A percentile compares a stretch with the other conserved stretches of the same genome.
Evolutionary conservation across 768 basidiomycete genomes (phyloP).

Genomic region (Artomyces pyxidatus): DNA sequence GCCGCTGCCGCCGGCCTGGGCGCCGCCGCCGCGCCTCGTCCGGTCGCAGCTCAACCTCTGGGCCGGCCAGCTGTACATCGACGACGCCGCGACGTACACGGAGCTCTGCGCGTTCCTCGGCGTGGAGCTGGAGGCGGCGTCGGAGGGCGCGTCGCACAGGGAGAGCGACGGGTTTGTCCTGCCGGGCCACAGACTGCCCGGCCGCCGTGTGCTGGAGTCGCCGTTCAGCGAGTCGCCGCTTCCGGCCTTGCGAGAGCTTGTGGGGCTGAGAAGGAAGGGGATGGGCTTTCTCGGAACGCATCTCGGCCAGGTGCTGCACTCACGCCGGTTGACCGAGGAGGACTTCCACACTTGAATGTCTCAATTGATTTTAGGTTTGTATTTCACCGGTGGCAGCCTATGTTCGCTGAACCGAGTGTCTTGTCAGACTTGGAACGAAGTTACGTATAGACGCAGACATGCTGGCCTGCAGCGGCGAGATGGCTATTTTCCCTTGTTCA

Average conservation of each 20-base stretch:
- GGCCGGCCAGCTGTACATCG: constrained; percentile 12
- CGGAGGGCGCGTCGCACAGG: background rate
- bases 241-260: background rate
- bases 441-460: no score
- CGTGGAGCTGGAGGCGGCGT: constrained; percentile 4
- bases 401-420: no score
- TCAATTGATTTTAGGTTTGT: no score
- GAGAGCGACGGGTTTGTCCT: no score
- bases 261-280: constrained; percentile 4
- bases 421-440: no score
- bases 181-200: no score
- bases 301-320: constrained; percentile 5
- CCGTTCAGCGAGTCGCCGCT: constrained; percentile 1
- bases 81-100: constrained; percentile 7
- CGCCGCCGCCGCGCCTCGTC: constrained; percentile 3
- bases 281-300: constrained; percentile 4
- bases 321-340: background rate
- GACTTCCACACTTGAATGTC: no score
- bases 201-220: no score
- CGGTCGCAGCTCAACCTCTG: constrained; percentile 3
- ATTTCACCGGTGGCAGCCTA: no score
- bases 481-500: no score
- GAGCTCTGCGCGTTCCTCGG: constrained; percentile 7
- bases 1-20: background rate
- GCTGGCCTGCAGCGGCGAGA: no score